These are phyloP conservation scores for Nakazawaea peltata DNA, from an alignment of 805 yeast genomes.

Conservation along the genomic window DNA sequence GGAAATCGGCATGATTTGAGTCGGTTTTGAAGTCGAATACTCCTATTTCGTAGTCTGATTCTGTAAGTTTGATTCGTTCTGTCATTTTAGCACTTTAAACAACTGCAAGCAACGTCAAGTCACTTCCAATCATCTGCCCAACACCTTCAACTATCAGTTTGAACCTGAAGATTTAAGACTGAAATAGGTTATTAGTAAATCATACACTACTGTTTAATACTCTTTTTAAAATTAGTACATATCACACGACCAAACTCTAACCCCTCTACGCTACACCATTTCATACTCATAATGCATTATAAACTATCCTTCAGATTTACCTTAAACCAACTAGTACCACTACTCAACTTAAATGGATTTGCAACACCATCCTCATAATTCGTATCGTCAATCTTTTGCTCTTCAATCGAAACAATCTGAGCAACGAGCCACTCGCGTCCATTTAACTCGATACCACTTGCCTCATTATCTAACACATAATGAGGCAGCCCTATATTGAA, in stretches of 20 bases:
- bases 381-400: conserved; percentile 39
- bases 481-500: conserved; percentile 87
- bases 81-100: no score
- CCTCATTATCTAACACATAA: conserved; percentile 51
- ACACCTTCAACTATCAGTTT: no score
- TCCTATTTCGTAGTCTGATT: not conserved
- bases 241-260: no score
- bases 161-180: no score
- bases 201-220: no score
- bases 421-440: conserved; percentile 82
- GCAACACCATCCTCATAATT: conserved; percentile 25
- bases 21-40: conserved; percentile 3
- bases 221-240: no score
- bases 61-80: conserved; percentile 1
- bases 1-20: conserved; percentile 31
- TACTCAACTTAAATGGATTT: conserved; percentile 62
- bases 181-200: no score
- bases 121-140: no score
- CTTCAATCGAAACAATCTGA: conserved; percentile 49
- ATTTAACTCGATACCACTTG: conserved; percentile 13
- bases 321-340: conserved; percentile 57
- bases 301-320: conserved; percentile 50
- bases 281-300: no score
- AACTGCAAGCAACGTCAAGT: no score
- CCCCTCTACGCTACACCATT: no score